phyloP scores from a whole-genome alignment of 345 rosid genomes.

The Sisymbrium altissimum region DNA sequence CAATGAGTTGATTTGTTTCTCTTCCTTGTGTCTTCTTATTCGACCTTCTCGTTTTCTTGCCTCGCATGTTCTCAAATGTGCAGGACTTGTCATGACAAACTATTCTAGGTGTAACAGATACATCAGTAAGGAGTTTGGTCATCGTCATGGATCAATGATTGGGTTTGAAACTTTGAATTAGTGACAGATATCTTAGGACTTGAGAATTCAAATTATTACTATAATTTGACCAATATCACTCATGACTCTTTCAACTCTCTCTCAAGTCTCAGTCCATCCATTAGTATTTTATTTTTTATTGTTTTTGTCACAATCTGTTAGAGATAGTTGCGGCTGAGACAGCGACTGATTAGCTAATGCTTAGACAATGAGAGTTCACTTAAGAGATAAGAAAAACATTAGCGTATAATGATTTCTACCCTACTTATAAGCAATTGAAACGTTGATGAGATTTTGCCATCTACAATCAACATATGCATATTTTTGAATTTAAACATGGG shows the following conservation, averaged over 20 bases:
- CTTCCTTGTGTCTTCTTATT: background rate
- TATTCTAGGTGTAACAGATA: background rate
- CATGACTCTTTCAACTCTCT: background rate
- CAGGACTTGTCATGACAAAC: background rate
- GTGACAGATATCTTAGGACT: background rate
- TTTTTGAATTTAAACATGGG: no score
- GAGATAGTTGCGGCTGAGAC: conserved; percentile 15
- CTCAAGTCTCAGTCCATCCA: background rate
- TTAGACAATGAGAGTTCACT: conserved; percentile 15
- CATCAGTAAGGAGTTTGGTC: background rate
- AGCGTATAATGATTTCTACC: background rate
- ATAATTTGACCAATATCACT: background rate
- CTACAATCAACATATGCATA: no score
- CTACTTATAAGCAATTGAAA: no score
- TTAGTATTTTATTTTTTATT: background rate
- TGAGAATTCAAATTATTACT: conserved; percentile 1
- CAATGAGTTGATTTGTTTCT: conserved; percentile 22
- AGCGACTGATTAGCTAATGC: conserved; percentile 8
- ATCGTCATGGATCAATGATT: background rate
- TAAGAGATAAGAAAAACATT: background rate
- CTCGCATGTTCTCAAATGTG: background rate
- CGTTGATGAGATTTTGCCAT: no score
- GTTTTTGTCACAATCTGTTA: background rate
- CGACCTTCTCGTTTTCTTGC: background rate
- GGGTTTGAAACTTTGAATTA: background rate